phyloP scores from a whole-genome alignment of 2,329 filamentous ascomycete species.

The Cryphonectria radicalis region DNA sequence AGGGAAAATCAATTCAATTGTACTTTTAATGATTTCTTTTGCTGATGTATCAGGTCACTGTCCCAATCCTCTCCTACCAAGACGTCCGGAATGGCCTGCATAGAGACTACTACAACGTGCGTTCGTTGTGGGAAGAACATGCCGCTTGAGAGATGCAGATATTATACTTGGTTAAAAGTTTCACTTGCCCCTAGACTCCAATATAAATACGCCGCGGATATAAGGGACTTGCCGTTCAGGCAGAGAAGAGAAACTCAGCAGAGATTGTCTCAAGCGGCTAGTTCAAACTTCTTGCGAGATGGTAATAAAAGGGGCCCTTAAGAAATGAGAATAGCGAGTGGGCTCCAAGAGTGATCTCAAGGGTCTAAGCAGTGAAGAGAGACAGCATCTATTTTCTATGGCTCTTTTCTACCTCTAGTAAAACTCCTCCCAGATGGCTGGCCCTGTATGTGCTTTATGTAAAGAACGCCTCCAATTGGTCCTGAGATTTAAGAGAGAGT shows the following conservation, averaged over 20 bases:
- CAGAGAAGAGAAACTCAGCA: background rate
- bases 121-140: background rate
- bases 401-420: background rate
- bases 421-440: background rate
- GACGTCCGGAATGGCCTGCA: background rate
- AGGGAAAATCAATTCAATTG: constrained; percentile 7
- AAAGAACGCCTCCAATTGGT: background rate
- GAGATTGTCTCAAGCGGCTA: background rate
- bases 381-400: background rate
- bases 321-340: background rate
- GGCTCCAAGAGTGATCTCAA: background rate
- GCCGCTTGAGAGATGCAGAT: background rate
- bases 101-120: background rate
- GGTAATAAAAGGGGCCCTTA: background rate
- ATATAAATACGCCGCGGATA: too few relatives aligned
- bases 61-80: background rate
- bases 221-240: background rate
- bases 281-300: background rate
- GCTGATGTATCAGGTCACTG: background rate
- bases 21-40: constrained; percentile 13
- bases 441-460: background rate
- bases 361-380: background rate
- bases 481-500: constrained; percentile 46
- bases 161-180: too few relatives aligned
- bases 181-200: too few relatives aligned